These are phyloP conservation scores for Elongisporangium anandrum DNA, from an alignment of 352 stramenopile species.

Conservation along the genomic window DNA sequence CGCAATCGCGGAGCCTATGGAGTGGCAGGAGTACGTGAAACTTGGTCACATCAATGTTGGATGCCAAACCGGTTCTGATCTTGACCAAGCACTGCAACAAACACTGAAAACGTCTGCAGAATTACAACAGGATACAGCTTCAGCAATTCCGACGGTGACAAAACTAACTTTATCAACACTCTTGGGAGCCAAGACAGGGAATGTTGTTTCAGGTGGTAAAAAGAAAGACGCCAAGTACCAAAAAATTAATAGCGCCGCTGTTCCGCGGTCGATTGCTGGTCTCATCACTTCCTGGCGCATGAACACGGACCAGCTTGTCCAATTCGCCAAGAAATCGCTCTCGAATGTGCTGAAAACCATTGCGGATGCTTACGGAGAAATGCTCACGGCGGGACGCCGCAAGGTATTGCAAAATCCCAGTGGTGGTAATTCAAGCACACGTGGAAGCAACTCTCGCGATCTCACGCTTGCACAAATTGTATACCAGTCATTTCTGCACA, in stretches of 20 bases:
- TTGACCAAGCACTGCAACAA: conserved; percentile 2
- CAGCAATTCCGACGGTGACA: background rate
- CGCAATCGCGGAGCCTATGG: conserved; percentile 54
- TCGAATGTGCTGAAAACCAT: conserved; percentile 63
- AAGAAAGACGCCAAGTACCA: conserved; percentile 63
- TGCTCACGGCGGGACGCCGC: conserved; percentile 51
- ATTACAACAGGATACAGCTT: background rate
- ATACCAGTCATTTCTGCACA: conserved; percentile 81
- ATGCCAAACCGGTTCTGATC: conserved; percentile 43
- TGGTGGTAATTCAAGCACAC: conserved; percentile 14
- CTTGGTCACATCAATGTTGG: conserved; percentile 36
- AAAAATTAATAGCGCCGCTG: conserved; percentile 61
- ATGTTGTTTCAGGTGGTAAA: conserved; percentile 1
- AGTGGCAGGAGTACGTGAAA: conserved; percentile 60
- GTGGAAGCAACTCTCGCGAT: conserved; percentile 16
- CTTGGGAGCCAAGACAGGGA: background rate
- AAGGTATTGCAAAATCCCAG: conserved; percentile 27
- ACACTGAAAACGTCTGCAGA: background rate
- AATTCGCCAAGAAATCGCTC: conserved; percentile 78
- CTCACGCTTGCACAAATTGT: conserved; percentile 67
- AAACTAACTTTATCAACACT: background rate
- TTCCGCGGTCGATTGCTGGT: conserved; percentile 54
- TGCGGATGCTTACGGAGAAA: conserved; percentile 67
- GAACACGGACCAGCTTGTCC: conserved; percentile 71
- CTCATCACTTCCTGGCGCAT: conserved; percentile 83